A percentile compares a stretch with the other conserved stretches of the same genome.
phyloP scores from a whole-genome alignment of 2,329 filamentous ascomycete genomes.

The Hypocrella siamensis region DNA sequence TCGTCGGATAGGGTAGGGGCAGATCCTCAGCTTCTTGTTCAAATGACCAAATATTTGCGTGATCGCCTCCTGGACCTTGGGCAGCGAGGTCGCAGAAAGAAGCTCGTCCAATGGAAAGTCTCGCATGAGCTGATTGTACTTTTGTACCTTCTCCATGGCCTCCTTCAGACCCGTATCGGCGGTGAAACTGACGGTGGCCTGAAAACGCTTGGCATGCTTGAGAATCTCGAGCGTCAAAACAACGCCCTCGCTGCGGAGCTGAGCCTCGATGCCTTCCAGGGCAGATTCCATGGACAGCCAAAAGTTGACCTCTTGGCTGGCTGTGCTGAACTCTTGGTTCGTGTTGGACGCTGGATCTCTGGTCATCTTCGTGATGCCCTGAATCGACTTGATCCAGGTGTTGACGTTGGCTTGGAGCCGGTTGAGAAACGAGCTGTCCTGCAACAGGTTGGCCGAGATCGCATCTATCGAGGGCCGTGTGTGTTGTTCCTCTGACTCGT shows the following conservation, averaged over 20 bases:
- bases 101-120: constrained; percentile 95
- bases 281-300: constrained; percentile 96
- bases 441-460: constrained; percentile 59
- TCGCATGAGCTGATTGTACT: constrained; percentile 97
- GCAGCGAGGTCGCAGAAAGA: constrained; percentile 74
- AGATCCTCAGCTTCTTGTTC: constrained; percentile 95
- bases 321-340: constrained; percentile 45
- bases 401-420: constrained; percentile 88
- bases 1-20: constrained; percentile 83
- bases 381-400: constrained; percentile 97
- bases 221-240: constrained; percentile 84
- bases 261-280: constrained; percentile 77
- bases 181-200: constrained; percentile 91
- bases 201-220: constrained; percentile 93
- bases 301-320: constrained; percentile 96
- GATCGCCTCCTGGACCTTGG: constrained; percentile 80
- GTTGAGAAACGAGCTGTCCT: constrained; percentile 86
- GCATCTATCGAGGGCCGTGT: constrained; percentile 61
- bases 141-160: constrained; percentile 88
- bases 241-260: constrained; percentile 79
- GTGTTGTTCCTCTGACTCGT: constrained; percentile 54
- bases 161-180: constrained; percentile 94
- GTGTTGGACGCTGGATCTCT: constrained; percentile 57
- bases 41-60: constrained; percentile 83
- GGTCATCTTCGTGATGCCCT: constrained; percentile 87